Conservation (phyloP, 164 flowering plant genomes). For the Platanus orientalis region DNA sequence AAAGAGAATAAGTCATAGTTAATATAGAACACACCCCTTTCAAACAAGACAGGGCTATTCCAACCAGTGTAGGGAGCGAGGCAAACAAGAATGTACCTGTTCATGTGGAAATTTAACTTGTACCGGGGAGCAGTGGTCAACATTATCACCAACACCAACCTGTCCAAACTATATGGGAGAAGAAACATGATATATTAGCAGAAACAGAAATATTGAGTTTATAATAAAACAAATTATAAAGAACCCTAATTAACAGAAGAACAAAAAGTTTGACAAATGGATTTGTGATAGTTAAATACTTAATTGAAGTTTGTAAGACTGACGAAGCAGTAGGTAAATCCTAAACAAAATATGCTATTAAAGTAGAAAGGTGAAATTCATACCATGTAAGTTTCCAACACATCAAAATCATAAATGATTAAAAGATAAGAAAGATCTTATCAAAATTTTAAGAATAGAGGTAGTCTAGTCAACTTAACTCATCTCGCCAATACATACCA, state of each 20-base stretch:
- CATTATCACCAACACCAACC: slow-evolving; percentile 83
- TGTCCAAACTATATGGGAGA: slow-evolving; percentile 80
- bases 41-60: not conserved
- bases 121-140: slow-evolving; percentile 78
- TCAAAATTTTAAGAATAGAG: no score
- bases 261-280: not conserved
- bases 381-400: no score
- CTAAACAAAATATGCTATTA: no score
- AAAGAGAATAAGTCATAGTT: no score
- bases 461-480: no score
- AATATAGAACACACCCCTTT: not conserved
- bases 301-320: no score
- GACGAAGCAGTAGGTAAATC: no score
- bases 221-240: not conserved
- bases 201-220: not conserved
- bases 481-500: no score
- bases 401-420: no score
- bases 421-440: no score
- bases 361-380: no score
- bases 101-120: slow-evolving; percentile 77
- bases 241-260: no score
- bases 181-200: not conserved
- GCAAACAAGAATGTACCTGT: slow-evolving; percentile 47
- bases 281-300: not conserved
- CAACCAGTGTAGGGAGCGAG: slow-evolving; percentile 17